Conservation (phyloP, 148 eudicot genomes). For the Vaccinium vitisidaea region DNA sequence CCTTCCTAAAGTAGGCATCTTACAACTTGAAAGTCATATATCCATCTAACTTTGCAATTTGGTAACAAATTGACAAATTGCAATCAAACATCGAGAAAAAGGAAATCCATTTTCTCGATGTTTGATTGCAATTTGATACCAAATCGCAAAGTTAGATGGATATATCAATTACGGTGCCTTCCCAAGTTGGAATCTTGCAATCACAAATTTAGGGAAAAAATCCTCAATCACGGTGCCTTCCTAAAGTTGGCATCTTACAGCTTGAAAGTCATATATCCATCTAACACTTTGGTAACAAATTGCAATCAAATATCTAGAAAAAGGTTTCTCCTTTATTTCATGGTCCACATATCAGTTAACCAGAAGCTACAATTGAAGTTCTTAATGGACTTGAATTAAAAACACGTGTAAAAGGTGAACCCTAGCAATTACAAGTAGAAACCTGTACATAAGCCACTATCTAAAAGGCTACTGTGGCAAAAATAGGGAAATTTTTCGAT, state of each 20-base stretch:
- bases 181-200: too few relatives aligned
- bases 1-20: neutral
- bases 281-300: neutral
- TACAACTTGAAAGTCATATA: neutral
- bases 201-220: neutral
- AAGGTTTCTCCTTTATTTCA: neutral
- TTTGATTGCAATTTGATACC: neutral
- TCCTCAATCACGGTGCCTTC: neutral
- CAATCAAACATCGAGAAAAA: neutral
- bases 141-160: neutral
- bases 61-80: neutral
- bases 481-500: neutral
- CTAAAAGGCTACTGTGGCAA: neutral
- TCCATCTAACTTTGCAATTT: neutral
- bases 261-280: neutral
- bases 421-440: neutral
- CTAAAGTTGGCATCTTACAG: neutral
- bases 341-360: neutral
- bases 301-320: neutral
- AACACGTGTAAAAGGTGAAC: neutral
- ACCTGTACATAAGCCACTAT: neutral
- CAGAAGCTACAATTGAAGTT: neutral
- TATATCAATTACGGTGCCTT: neutral
- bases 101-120: neutral
- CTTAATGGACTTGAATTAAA: slow-evolving; percentile 2